These are phyloP conservation scores for Rhodotorula glutinis DNA, from an alignment of 1,284 basidiomycete genomes.

Conservation along the genomic window DNA sequence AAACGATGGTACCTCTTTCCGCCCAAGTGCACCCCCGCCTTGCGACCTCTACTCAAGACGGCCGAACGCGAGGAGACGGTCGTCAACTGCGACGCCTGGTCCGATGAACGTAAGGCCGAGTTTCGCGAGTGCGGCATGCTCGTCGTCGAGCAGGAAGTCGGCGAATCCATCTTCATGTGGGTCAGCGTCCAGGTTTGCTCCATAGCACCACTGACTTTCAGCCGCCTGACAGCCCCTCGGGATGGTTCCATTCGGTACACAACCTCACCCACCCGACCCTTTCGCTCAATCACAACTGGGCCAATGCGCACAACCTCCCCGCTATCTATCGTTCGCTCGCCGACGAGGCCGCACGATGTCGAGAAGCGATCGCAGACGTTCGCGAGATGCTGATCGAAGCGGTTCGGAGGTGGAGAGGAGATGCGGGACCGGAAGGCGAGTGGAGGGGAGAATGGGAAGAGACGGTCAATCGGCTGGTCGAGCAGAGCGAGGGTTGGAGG, in stretches of 20 bases:
- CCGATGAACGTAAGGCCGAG: conserved; percentile 19
- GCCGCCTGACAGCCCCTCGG: conserved; percentile 43
- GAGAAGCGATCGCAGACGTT: conserved; percentile 53
- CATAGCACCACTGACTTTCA: neutral
- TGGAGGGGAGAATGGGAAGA: conserved; percentile 53
- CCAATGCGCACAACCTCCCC: conserved; percentile 53
- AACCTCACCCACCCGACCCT: conserved; percentile 45
- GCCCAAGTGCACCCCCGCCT: conserved; percentile 45
- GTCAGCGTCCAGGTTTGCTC: neutral
- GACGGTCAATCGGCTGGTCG: conserved; percentile 51
- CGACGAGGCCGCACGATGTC: conserved; percentile 49
- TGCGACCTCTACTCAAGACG: conserved; percentile 15
- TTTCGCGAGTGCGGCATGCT: conserved; percentile 41
- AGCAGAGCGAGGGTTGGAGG: conserved; percentile 54
- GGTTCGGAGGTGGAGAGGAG: conserved; percentile 24
- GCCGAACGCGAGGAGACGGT: conserved; percentile 38
- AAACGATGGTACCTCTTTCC: conserved; percentile 59
- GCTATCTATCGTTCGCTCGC: conserved; percentile 52
- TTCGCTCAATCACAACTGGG: conserved; percentile 57
- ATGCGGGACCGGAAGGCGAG: conserved; percentile 1
- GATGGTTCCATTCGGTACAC: conserved; percentile 45
- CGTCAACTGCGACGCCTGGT: conserved; percentile 44
- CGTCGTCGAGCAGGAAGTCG: conserved; percentile 43
- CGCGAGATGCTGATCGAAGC: conserved; percentile 48
- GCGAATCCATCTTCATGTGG: conserved; percentile 53